A percentile compares a stretch with the other conserved stretches of the same genome.
Conservation (phyloP, 495 filamentous ascomycete species). For the Tuber melanosporum region DNA sequence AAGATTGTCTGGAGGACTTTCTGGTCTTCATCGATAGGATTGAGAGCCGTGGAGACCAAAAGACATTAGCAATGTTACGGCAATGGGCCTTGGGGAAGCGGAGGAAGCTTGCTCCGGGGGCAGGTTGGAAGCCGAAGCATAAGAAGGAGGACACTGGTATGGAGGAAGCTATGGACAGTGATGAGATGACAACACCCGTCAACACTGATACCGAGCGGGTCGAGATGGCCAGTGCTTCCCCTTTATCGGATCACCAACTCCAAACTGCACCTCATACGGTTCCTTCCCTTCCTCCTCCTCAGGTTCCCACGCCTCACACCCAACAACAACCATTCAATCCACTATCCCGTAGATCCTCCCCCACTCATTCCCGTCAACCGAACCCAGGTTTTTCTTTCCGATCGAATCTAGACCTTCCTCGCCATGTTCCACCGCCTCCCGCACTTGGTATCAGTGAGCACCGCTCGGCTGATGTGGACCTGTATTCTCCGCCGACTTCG, state of each 20-base stretch:
- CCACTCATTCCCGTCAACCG: conserved; percentile 14
- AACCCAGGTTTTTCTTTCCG: conserved; percentile 28
- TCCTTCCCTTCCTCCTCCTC: conserved; percentile 8
- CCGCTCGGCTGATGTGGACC: conserved; percentile 18
- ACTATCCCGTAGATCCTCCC: conserved; percentile 13
- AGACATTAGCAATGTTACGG: conserved; percentile 30
- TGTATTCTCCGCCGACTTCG: conserved; percentile 35
- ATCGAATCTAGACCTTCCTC: conserved; percentile 30
- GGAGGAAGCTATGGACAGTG: conserved; percentile 1
- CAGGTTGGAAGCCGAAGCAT: conserved; percentile 15
- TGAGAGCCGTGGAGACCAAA: conserved; percentile 29
- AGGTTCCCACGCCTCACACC: conserved; percentile 6
- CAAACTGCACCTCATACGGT: neutral
- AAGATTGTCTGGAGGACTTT: conserved; percentile 88
- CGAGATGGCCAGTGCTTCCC: conserved; percentile 21
- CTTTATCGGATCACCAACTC: conserved; percentile 15
- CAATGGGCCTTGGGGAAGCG: conserved; percentile 39
- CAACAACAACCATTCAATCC: conserved; percentile 15
- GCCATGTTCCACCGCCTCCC: conserved; percentile 24
- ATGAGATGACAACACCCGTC: conserved; percentile 7
- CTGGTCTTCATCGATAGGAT: conserved; percentile 69
- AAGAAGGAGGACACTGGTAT: neutral
- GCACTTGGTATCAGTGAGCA: conserved; percentile 25
- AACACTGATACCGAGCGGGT: conserved; percentile 22
- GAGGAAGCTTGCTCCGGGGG: conserved; percentile 24